Base-by-base conservation (phyloP, 129 eudicot species). In the Helichrysum umbraculigerum region DNA sequence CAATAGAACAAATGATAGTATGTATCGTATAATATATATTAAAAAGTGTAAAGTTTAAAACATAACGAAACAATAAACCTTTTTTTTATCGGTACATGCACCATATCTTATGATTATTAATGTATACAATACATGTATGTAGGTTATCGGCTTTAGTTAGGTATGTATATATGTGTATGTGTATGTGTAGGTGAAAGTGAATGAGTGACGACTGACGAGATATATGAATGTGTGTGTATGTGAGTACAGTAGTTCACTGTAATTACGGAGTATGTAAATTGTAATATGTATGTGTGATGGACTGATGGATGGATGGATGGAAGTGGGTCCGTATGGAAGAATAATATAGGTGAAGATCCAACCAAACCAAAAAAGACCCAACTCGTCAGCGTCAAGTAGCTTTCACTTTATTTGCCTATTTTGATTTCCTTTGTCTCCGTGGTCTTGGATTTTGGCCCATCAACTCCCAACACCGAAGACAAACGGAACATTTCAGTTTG, bases 391-490 rank as follows among this genome's bases (percentile, higher is more conserved):
- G 82, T 72, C 82, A 34, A 42, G 82, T 79, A 71, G 78, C 71
- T 79, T 72, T 79, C 82, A 79, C 78, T 41, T 58, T 58, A 41
- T 72, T 79, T 79, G 51, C 52, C 82, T 71, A 73, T 41, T 58
- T 41, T 28, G 75, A 77, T 77, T 22, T 79, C 51, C 39, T 50
- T 73, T 37, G 82, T 78, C 25, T 29, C 28, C 10, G 47, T 4
- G 61, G 37, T 67, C 80, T 76, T 76, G 73, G 74, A 76, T 76
- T 52, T 75, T 76, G 80, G 73, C 37, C 65, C 79, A 32, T 34
- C 62, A 60, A 8, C 25, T 30, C n/a, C n/a, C n/a, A n/a, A n/a
- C n/a, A n/a, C n/a, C n/a, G n/a, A n/a, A n/a, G n/a, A n/a, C n/a
- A n/a, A n/a, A n/a, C n/a, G n/a, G n/a, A n/a, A n/a, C n/a, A n/a